Evolutionary conservation across 2,329 filamentous ascomycete genomes (phyloP).

Genomic region (Geosmithia flava): DNA sequence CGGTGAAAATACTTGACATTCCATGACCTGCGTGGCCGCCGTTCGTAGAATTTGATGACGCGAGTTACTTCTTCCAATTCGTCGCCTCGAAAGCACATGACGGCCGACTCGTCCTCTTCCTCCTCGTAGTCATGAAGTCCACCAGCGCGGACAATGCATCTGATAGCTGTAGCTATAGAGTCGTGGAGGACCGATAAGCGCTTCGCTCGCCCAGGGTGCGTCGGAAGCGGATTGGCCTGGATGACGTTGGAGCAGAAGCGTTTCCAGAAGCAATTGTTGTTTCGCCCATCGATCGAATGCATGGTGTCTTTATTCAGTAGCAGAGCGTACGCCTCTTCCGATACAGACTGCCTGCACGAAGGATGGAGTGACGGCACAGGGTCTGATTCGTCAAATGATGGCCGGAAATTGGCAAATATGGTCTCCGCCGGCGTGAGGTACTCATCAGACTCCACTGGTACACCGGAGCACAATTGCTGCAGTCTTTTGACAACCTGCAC

Average conservation of each 20-base stretch:
- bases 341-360: not conserved
- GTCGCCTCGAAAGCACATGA: not conserved
- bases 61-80: not conserved
- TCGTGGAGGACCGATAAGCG: not conserved
- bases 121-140: not conserved
- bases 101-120: not conserved
- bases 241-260: not conserved
- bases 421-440: slow-evolving; percentile 2
- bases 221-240: not conserved
- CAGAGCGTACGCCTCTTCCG: not conserved
- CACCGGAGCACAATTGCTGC: not conserved
- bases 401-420: slow-evolving; percentile 3
- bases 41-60: not conserved
- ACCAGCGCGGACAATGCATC: not conserved
- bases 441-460: not conserved
- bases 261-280: slow-evolving; percentile 2
- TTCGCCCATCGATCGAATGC: not conserved
- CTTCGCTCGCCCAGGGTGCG: not conserved
- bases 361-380: slow-evolving; percentile 1
- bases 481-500: slow-evolving; percentile 1
- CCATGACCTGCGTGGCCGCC: not conserved
- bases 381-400: not conserved
- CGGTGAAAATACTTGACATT: not conserved
- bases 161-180: not conserved
- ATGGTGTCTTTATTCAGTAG: slow-evolving; percentile 1